phyloP scores from a whole-genome alignment of 345 rosid genomes.

The Linum usitatissimum region DNA sequence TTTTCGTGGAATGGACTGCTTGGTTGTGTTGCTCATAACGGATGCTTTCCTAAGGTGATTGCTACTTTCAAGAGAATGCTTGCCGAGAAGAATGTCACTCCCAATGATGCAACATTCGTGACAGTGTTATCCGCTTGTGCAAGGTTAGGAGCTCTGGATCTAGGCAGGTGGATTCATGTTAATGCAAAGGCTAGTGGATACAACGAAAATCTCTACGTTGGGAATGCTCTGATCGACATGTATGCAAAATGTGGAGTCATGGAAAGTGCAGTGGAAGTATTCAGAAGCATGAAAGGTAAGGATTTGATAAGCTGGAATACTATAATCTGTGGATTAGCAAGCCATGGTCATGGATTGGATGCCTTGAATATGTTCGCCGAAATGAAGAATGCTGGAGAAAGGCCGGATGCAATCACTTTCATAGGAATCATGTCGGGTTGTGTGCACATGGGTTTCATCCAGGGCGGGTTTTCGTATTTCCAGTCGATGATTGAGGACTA shows the following conservation, averaged over 20 bases:
- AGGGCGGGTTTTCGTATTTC: slow-evolving; percentile 58
- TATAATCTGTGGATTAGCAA: slow-evolving; percentile 54
- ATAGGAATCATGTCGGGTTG: slow-evolving; percentile 61
- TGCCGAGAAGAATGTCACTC: slow-evolving; percentile 32
- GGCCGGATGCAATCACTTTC: slow-evolving; percentile 69
- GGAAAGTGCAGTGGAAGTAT: slow-evolving; percentile 46
- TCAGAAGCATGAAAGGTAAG: slow-evolving; percentile 37
- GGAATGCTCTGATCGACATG: slow-evolving; percentile 74
- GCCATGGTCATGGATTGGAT: slow-evolving; percentile 54
- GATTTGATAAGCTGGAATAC: slow-evolving; percentile 86
- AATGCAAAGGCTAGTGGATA: slow-evolving; percentile 46
- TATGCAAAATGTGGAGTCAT: slow-evolving; percentile 70
- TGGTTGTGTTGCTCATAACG: slow-evolving; percentile 46
- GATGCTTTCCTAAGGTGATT: slow-evolving; percentile 36
- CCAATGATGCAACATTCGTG: slow-evolving; percentile 70
- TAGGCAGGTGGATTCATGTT: slow-evolving; percentile 60
- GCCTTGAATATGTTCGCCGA: slow-evolving; percentile 50
- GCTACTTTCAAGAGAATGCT: slow-evolving; percentile 51
- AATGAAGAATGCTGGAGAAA: slow-evolving; percentile 40
- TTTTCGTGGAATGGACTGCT: slow-evolving; percentile 80
- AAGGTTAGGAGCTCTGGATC: slow-evolving; percentile 67
- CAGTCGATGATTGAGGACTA: slow-evolving; percentile 51
- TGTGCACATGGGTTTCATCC: slow-evolving; percentile 62
- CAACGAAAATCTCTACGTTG: slow-evolving; percentile 42
- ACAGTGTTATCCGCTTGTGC: slow-evolving; percentile 65